phyloP scores from a whole-genome alignment of 179 eudicot genomes.

The Beta lomatogona region DNA sequence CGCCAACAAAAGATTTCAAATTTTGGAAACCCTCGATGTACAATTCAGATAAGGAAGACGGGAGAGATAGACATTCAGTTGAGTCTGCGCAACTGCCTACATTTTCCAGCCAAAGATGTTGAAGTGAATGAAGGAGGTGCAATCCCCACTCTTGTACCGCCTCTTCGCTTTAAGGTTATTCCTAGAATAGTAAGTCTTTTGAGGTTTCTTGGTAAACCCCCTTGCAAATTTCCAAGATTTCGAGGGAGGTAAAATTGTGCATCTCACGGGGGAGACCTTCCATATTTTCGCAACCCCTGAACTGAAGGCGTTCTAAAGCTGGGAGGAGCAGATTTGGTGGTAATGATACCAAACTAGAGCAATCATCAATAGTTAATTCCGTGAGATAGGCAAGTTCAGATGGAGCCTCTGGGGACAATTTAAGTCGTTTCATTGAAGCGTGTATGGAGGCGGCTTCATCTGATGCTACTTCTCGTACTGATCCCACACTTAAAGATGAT shows the following conservation, averaged over 20 bases:
- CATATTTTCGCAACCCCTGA: not conserved
- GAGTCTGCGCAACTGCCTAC: too few species aligned
- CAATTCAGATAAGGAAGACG: not conserved
- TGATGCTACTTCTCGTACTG: not conserved
- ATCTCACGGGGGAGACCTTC: not conserved
- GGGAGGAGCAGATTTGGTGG: not conserved
- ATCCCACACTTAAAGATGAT: too few species aligned
- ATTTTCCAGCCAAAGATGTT: not conserved
- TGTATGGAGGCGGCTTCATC: too few species aligned
- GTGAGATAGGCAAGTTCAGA: too few species aligned
- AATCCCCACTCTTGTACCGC: not conserved
- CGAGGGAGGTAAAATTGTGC: conserved; percentile 3
- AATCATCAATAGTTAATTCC: too few species aligned
- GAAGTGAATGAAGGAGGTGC: too few species aligned
- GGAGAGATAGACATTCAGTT: not conserved
- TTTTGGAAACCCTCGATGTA: not conserved
- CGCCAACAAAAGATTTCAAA: not conserved
- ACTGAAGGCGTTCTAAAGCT: not conserved
- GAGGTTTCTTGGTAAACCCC: conserved; percentile 1
- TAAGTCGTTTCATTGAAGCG: too few species aligned
- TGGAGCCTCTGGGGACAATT: too few species aligned
- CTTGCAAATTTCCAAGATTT: too few species aligned
- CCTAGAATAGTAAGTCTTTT: not conserved
- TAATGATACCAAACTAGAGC: not conserved
- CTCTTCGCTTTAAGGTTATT: not conserved